phyloP scores from a whole-genome alignment of 805 yeast genomes.

The Metschnikowia reukaufii region DNA sequence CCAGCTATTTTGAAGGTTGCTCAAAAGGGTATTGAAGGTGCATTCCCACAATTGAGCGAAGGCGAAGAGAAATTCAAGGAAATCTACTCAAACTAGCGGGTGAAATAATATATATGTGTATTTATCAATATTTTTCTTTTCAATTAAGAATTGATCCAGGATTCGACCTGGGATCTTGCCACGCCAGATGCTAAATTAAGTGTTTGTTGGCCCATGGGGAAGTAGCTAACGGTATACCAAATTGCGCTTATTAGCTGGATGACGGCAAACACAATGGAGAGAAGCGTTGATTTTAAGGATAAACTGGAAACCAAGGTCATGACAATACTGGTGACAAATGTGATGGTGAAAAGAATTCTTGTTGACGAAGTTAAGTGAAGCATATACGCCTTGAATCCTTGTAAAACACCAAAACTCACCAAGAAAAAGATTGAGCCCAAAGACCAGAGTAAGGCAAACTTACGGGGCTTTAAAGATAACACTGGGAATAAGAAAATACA shows the following conservation, averaged over 20 bases:
- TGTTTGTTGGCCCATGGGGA: slow-evolving; percentile 48
- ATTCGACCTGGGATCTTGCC: slow-evolving; percentile 45
- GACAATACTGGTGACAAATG: slow-evolving; percentile 39
- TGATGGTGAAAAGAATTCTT: slow-evolving; percentile 38
- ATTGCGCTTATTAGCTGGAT: slow-evolving; percentile 41
- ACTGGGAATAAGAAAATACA: slow-evolving; percentile 46
- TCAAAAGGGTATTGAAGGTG: slow-evolving; percentile 34
- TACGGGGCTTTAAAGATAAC: slow-evolving; percentile 42
- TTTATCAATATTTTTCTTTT: background rate
- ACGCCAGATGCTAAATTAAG: slow-evolving; percentile 42
- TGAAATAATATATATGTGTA: background rate
- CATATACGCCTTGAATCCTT: slow-evolving; percentile 42
- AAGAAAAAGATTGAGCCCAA: slow-evolving; percentile 46
- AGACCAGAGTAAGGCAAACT: slow-evolving; percentile 49
- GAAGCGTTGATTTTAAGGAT: slow-evolving; percentile 35
- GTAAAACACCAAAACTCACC: slow-evolving; percentile 47
- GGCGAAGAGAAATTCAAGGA: slow-evolving; percentile 19
- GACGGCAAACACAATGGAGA: slow-evolving; percentile 42
- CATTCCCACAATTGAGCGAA: slow-evolving; percentile 36
- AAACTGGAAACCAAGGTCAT: slow-evolving; percentile 41
- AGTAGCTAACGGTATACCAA: slow-evolving; percentile 49
- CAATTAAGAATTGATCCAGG: slow-evolving; percentile 38
- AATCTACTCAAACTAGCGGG: slow-evolving; percentile 13
- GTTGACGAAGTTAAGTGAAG: slow-evolving; percentile 44
- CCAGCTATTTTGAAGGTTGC: slow-evolving; percentile 46